Percentiles rank a stretch among this genome's conserved stretches.
phyloP scores from a whole-genome alignment of 2,329 filamentous ascomycete genomes.

The Beauveria sp. region DNA sequence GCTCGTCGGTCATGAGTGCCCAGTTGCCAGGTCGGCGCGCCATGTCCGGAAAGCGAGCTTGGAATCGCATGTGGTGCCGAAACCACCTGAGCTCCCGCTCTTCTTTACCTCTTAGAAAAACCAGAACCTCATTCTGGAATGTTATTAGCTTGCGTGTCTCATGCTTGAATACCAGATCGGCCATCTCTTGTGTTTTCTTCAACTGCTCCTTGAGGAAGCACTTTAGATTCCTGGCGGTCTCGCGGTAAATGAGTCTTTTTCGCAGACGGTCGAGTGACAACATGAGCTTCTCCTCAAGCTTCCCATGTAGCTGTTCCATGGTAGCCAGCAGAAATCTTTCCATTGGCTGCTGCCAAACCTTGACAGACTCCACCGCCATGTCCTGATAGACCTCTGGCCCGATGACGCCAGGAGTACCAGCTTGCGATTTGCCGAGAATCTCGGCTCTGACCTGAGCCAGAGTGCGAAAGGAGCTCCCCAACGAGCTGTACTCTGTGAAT shows the following conservation, averaged over 20 bases:
- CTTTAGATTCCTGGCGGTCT: conserved; percentile 35
- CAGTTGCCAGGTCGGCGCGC: conserved; percentile 27
- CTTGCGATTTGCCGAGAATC: conserved; percentile 45
- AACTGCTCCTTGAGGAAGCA: conserved; percentile 36
- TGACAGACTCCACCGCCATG: conserved; percentile 49
- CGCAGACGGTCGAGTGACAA: conserved; percentile 39
- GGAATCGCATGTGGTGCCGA: conserved; percentile 43
- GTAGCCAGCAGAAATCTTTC: conserved; percentile 40
- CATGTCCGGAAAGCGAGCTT: conserved; percentile 28
- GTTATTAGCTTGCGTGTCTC: conserved; percentile 52
- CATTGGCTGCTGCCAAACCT: conserved; percentile 50
- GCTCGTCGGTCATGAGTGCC: conserved; percentile 41
- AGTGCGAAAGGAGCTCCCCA: conserved; percentile 36
- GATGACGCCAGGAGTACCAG: conserved; percentile 51
- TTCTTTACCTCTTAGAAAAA: conserved; percentile 38
- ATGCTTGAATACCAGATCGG: conserved; percentile 40
- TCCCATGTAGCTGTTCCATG: conserved; percentile 38
- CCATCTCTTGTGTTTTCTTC: conserved; percentile 26
- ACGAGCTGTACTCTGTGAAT: conserved; percentile 31
- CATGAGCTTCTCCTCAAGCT: conserved; percentile 39
- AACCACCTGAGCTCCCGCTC: conserved; percentile 36
- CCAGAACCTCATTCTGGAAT: conserved; percentile 42
- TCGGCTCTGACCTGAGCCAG: conserved; percentile 45
- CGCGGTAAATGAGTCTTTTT: conserved; percentile 42
- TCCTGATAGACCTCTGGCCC: conserved; percentile 53